Evolutionary conservation across 1,284 basidiomycete genomes (phyloP), one percentile per base, ranked within the genome.

Genomic region (Ceratobasidium papillatum): DNA sequence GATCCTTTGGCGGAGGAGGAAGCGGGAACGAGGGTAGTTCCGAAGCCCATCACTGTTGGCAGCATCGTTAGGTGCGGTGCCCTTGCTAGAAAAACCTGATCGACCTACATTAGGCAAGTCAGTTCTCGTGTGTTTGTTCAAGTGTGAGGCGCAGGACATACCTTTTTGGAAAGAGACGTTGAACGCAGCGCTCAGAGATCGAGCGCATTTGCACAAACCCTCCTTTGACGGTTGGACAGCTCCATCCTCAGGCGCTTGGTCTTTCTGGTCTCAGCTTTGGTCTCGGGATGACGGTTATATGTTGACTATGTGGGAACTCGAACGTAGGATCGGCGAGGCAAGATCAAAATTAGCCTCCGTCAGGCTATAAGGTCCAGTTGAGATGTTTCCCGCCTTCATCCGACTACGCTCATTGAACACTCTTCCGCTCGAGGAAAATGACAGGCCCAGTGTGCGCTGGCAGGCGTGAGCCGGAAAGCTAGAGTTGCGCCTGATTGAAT

Each of bases 51-150:
- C n/a, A 43, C 19, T 19, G 45, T n/a, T 3, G 19, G 8, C 19
- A 17, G 8, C 45, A 17, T 47, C 45, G 45, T 19, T 4, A 17
- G 47, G 58, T 41, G 66, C 43, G 14, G 58, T 45, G 34, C 58
- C 58, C 17, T 27, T 62, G 30, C 69, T 59, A 22, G n/a, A n/a
- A 73, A 59, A 11, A 73, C 59, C 69, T 59, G 69, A 73, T 61
- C 69, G 30, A 62, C 69, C 69, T 73, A 56, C 4, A 62, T 12
- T 4, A 12, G n/a, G n/a, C n/a, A n/a, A n/a, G n/a, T n/a, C n/a
- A n/a, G n/a, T n/a, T 43, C 32, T 62, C 49, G 52, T 32, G 58
- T 73, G 58, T 62, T 45, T 47, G 34, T 4, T 30, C 25, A 19
- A 2, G 27, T 54, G n/a, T n/a, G n/a, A n/a, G n/a, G n/a, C 27